phyloP scores from a whole-genome alignment of 345 rosid species.

The Eucalyptus paniculata region DNA sequence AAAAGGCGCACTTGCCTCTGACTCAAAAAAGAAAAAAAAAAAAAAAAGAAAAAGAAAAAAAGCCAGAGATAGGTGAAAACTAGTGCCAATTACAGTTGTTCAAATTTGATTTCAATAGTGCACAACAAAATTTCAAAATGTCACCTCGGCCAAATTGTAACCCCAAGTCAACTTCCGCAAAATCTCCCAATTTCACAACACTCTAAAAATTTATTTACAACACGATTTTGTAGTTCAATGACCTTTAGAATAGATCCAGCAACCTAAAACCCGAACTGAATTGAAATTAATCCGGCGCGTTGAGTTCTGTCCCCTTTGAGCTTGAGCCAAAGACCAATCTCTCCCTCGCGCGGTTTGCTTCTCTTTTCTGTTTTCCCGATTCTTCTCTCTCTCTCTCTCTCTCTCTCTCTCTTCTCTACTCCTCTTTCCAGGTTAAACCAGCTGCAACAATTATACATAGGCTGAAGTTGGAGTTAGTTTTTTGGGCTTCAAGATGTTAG shows the following conservation, averaged over 20 bases:
- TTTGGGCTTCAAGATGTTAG: background rate
- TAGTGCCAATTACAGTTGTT: background rate
- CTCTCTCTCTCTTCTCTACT: background rate
- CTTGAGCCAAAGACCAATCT: background rate
- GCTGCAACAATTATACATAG: background rate
- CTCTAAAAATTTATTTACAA: background rate
- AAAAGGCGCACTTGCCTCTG: fast-evolving
- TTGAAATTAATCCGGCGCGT: background rate
- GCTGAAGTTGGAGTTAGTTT: background rate
- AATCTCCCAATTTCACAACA: background rate
- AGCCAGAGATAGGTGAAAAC: background rate
- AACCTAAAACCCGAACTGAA: background rate
- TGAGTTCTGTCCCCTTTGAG: background rate
- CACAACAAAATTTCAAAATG: background rate
- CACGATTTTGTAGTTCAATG: background rate
- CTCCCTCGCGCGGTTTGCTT: background rate
- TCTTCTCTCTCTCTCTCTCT: background rate
- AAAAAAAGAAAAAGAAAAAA: no score
- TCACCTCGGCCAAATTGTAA: background rate
- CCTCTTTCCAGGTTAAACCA: background rate
- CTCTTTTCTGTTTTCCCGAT: background rate
- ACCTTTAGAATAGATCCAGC: background rate
- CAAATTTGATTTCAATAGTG: background rate
- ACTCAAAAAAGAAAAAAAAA: background rate
- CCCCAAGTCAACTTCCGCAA: background rate